These are phyloP conservation scores for Hypsizygus marmoreus DNA, from an alignment of 768 basidiomycete species.

Conservation along the genomic window DNA sequence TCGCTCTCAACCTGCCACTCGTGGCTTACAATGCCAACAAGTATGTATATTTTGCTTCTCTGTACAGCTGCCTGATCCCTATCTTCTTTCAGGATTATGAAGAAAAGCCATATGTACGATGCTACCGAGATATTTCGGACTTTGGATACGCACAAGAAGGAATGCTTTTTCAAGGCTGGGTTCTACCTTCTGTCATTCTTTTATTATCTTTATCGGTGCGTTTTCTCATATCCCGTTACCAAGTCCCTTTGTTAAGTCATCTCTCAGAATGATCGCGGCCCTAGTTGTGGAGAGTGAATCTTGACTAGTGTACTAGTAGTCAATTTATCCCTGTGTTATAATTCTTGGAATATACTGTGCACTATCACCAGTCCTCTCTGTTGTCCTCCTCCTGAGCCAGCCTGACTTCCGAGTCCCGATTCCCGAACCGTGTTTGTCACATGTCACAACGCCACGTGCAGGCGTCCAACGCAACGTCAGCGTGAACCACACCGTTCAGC, in stretches of 20 bases:
- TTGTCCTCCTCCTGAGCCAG: no score
- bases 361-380: no score
- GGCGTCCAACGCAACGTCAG: conserved; percentile 13
- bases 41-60: conserved; percentile 48
- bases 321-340: no score
- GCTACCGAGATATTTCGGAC: conserved; percentile 99
- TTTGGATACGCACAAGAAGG: conserved; percentile 91
- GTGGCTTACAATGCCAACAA: conserved; percentile 93
- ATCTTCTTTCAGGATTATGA: conserved; percentile 65
- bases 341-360: no score
- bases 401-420: no score
- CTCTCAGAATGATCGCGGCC: conserved; percentile 76
- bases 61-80: background rate
- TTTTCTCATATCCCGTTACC: background rate
- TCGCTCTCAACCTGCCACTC: conserved; percentile 86
- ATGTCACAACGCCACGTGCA: conserved; percentile 16
- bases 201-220: conserved; percentile 88
- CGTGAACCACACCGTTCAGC: conserved; percentile 14
- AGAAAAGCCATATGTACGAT: conserved; percentile 97
- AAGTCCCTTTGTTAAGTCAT: background rate
- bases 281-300: conserved; percentile 78
- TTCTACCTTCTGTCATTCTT: conserved; percentile 92
- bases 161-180: conserved; percentile 90
- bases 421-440: conserved; percentile 3
- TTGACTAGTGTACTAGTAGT: no score